Conservation (phyloP, 345 rosid species). For the Punica granatum region DNA sequence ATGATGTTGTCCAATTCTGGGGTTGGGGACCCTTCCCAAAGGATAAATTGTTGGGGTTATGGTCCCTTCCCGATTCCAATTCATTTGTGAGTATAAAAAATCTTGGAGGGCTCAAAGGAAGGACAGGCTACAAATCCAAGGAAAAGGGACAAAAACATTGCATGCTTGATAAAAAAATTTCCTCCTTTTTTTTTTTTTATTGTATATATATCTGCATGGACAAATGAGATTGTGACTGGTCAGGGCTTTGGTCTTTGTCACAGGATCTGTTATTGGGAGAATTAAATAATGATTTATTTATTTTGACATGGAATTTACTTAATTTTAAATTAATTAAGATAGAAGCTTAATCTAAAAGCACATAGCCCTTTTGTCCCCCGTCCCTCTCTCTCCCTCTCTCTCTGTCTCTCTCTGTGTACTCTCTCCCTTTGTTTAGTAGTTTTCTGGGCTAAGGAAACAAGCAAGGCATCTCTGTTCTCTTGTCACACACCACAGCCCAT, state of each 20-base stretch:
- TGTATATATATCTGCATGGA: constrained; percentile 3
- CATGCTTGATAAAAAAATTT: background rate
- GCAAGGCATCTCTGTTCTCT: constrained; percentile 49
- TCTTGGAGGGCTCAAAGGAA: constrained; percentile 1
- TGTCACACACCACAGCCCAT: constrained; percentile 15
- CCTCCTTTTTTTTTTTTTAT: too few relatives aligned
- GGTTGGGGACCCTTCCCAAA: background rate
- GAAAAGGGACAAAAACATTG: constrained; percentile 6
- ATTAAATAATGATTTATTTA: background rate
- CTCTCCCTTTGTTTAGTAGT: constrained; percentile 6
- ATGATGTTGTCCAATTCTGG: background rate
- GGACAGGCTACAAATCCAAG: background rate
- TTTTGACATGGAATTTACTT: background rate
- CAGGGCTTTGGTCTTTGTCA: background rate
- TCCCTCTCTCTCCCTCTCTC: too few relatives aligned
- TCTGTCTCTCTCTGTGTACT: too few relatives aligned
- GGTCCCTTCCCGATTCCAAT: constrained; percentile 3
- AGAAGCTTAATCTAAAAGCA: constrained; percentile 44
- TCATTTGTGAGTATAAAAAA: background rate
- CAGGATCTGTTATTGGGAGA: background rate
- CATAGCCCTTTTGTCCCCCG: constrained; percentile 1
- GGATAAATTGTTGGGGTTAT: background rate
- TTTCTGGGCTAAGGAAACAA: constrained; percentile 29
- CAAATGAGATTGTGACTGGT: background rate
- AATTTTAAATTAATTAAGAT: background rate